Evolutionary conservation across 116 monocot genomes (phyloP).

Genomic region (Dioscorea cayenensis): DNA sequence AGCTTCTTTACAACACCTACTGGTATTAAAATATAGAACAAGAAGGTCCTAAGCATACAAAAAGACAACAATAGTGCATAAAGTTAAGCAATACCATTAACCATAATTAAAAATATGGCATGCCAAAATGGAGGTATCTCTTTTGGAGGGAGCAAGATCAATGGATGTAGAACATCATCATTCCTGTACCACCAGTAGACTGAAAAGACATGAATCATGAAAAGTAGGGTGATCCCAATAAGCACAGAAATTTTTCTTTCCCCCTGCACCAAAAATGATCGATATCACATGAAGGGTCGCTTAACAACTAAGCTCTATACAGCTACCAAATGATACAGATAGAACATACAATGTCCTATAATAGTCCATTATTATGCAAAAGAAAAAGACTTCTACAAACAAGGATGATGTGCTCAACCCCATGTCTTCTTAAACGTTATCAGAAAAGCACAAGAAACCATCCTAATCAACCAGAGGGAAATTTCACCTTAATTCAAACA

Average conservation of each 20-base stretch:
- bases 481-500: too few species aligned
- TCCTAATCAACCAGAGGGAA: too few species aligned
- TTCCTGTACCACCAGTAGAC: slow-evolving; percentile 96
- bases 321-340: too few species aligned
- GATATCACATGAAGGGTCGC: not conserved
- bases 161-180: slow-evolving; percentile 66
- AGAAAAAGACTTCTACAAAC: too few species aligned
- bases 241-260: slow-evolving; percentile 75
- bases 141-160: slow-evolving; percentile 81
- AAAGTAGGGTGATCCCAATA: slow-evolving; percentile 48
- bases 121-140: slow-evolving; percentile 98
- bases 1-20: not conserved
- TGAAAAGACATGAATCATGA: slow-evolving; percentile 69
- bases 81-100: slow-evolving; percentile 60
- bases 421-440: too few species aligned
- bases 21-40: not conserved
- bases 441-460: too few species aligned
- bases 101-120: slow-evolving; percentile 86
- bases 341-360: too few species aligned
- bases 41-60: not conserved
- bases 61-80: too few species aligned
- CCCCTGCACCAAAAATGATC: slow-evolving; percentile 39
- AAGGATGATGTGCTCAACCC: too few species aligned
- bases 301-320: not conserved
- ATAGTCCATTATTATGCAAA: too few species aligned